These are phyloP conservation scores for Magnusiomyces tetraspermus DNA, from an alignment of 1,139 yeast species.

Conservation along the genomic window DNA sequence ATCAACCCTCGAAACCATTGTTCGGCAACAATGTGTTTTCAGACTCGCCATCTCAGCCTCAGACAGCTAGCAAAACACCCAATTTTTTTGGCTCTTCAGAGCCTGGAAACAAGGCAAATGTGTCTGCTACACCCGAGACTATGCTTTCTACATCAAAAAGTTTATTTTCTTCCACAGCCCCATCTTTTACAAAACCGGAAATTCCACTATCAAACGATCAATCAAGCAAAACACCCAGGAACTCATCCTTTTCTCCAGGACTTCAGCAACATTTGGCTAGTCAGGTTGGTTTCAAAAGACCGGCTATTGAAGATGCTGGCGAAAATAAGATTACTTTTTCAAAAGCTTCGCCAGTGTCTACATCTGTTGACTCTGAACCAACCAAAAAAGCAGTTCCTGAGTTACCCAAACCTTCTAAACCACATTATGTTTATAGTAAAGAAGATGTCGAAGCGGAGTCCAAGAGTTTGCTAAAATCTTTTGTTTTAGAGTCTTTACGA, in stretches of 20 bases:
- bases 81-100: background rate
- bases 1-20: background rate
- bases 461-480: constrained; percentile 2
- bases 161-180: background rate
- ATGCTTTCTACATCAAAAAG: background rate
- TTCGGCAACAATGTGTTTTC: background rate
- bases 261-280: too few species aligned
- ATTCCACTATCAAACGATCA: too few species aligned
- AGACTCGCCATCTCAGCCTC: background rate
- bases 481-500: constrained; percentile 4
- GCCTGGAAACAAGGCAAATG: background rate
- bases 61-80: background rate
- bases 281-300: too few species aligned
- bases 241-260: too few species aligned
- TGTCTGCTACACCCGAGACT: background rate
- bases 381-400: constrained; percentile 8
- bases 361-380: constrained; percentile 20
- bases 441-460: constrained; percentile 7
- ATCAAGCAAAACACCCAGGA: too few species aligned
- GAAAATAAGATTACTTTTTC: too few species aligned
- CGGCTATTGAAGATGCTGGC: too few species aligned
- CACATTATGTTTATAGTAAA: constrained; percentile 18
- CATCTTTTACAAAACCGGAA: constrained; percentile 7
- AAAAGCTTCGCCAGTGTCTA: background rate
- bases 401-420: constrained; percentile 28